Evolutionary conservation across 2,329 filamentous ascomycete species (phyloP).

Genomic region (Botrytis squamosa): DNA sequence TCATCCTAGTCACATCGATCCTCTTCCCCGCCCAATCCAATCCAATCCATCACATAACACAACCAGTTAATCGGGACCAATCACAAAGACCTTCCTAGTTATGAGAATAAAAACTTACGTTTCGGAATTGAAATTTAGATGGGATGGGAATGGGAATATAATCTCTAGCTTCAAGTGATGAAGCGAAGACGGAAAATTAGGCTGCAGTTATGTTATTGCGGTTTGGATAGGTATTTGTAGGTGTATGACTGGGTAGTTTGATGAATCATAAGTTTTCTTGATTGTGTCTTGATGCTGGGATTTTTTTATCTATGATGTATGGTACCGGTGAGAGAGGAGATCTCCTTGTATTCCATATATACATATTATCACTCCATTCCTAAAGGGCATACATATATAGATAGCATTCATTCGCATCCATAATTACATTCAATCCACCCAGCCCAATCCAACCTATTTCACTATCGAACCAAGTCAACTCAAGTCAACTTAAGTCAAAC

Average conservation of each 20-base stretch:
- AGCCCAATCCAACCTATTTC: accelerated
- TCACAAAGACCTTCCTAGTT: background rate
- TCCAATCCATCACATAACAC: background rate
- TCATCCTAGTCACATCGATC: background rate
- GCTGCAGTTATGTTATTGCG: background rate
- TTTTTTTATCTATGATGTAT: background rate
- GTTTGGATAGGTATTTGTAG: background rate
- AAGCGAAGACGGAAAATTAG: accelerated
- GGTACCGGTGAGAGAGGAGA: no score
- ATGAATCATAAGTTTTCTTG: background rate
- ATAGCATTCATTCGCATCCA: background rate
- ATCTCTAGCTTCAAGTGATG: background rate
- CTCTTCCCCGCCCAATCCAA: background rate
- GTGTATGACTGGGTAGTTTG: no score
- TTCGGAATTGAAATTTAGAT: background rate
- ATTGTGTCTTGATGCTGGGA: background rate
- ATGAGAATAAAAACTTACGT: background rate
- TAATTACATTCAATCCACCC: background rate
- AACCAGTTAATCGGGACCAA: background rate
- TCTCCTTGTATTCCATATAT: no score
- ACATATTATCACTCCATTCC: background rate
- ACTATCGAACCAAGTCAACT: no score
- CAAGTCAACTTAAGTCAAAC: background rate
- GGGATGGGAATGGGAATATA: background rate
- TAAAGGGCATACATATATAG: background rate